Base-by-base conservation (phyloP, 768 basidiomycete genomes). In the Pholiota molesta region DNA sequence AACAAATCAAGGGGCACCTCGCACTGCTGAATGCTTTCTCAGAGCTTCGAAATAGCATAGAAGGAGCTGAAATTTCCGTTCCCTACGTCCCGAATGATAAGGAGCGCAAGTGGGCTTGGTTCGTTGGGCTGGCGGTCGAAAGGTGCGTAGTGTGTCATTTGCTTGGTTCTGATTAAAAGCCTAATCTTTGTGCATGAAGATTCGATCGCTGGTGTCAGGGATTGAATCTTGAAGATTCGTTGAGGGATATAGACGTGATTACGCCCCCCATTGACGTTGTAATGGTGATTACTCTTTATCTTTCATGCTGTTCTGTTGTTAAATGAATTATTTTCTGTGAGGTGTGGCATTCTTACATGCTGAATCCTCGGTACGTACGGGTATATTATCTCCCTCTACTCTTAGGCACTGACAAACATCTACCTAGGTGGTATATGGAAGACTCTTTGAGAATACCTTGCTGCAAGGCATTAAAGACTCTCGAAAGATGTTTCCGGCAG, bases 281-380 rank as follows among this genome's bases (percentile, higher is more conserved):
- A 2, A 78, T 79, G 78, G 77, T 76, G 55, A 13, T 60, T 35
- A 23, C 14, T 47, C 28, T 57, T 33, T 26, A 10, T 53, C n/a
- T 7, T 1, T 37, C 19, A 13, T 31, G 28, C 35, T 29, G 29
- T 61, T 28, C 55, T 37, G 10, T 16, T 47, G 11, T 19, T 42
- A n/a, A 16, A n/a, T 54, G 52, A 23, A 37, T 14, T 14, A 44
- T 14, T 40, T 31, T 13, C 35, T 37, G 5, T 13, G 10, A 75
- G 74, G 72, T 77, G 8, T 76, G 75, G 76, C 77, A 78, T 59
- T 67, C 77, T 1, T 78, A 78, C 60, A 69, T 77, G 68, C 64
- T 78, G 9, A 74, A 73, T 56, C 72, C 72, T 7, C 55, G 69
- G 70, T 71, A 62, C 31, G 57, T 35, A 42, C 26, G n/a, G 7